Evolutionary conservation across 768 basidiomycete genomes (phyloP).

Genomic region (Hebeloma cylindrosporum): DNA sequence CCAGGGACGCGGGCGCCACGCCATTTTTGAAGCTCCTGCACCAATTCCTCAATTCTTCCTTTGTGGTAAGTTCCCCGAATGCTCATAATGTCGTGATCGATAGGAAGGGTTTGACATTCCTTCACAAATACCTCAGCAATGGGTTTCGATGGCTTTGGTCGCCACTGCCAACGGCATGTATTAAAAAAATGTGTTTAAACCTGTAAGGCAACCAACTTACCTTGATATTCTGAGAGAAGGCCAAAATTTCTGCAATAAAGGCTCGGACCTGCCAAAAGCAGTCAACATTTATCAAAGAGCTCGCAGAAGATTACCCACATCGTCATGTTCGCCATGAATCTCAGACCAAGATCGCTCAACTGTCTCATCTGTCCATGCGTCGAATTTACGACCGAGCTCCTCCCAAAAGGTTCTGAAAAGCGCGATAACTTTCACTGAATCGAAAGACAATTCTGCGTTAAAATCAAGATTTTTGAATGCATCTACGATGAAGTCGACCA

Average conservation of each 20-base stretch:
- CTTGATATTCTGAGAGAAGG: slow-evolving; percentile 72
- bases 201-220: slow-evolving; percentile 33
- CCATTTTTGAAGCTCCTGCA: slow-evolving; percentile 67
- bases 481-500: slow-evolving; percentile 71
- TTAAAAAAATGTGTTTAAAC: slow-evolving; percentile 2
- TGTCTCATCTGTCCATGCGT: slow-evolving; percentile 71
- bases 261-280: slow-evolving; percentile 55
- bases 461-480: slow-evolving; percentile 71
- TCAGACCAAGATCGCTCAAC: slow-evolving; percentile 70
- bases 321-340: slow-evolving; percentile 76
- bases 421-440: slow-evolving; percentile 67
- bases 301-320: slow-evolving; percentile 41
- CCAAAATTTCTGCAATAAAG: slow-evolving; percentile 73
- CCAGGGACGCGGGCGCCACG: slow-evolving; percentile 70
- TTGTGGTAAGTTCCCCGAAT: slow-evolving; percentile 65
- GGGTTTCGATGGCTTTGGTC: slow-evolving; percentile 60
- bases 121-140: slow-evolving; percentile 61
- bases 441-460: slow-evolving; percentile 80
- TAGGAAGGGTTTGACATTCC: slow-evolving; percentile 57
- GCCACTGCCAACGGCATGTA: slow-evolving; percentile 46
- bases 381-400: slow-evolving; percentile 77
- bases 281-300: slow-evolving; percentile 7
- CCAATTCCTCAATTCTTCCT: slow-evolving; percentile 57
- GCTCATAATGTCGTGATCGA: slow-evolving; percentile 73
- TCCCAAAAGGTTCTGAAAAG: slow-evolving; percentile 72